Evolutionary conservation across 2,329 filamentous ascomycete species (phyloP).

Genomic region (Calonectria hawksworthii): DNA sequence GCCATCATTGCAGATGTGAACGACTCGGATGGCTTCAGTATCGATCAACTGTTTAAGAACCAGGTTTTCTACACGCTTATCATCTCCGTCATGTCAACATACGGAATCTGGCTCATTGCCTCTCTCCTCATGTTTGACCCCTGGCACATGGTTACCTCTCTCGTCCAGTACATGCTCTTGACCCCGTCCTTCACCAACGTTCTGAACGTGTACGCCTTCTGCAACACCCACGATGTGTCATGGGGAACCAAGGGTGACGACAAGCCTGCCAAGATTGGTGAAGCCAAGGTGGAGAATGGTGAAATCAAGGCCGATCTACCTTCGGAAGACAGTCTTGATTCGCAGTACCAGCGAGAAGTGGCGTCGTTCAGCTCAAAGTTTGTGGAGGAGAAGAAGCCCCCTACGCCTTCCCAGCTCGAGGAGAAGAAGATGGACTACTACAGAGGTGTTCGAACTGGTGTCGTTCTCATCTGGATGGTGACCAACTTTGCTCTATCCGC

Average conservation of each 20-base stretch:
- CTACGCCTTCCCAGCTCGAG: constrained; percentile 67
- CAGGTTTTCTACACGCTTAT: constrained; percentile 93
- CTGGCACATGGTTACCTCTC: constrained; percentile 99
- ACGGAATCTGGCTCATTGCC: constrained; percentile 91
- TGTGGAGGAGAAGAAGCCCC: constrained; percentile 76
- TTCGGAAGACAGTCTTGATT: constrained; percentile 94
- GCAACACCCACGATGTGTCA: constrained; percentile 98
- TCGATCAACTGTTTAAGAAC: constrained; percentile 85
- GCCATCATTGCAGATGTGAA: constrained; percentile 82
- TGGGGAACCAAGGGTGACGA: constrained; percentile 99
- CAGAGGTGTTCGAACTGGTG: constrained; percentile 91
- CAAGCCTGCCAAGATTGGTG: constrained; percentile 90
- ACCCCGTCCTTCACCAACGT: constrained; percentile 99
- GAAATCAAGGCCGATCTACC: constrained; percentile 87
- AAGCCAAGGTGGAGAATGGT: constrained; percentile 88
- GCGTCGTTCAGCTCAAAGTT: constrained; percentile 80
- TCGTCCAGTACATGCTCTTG: constrained; percentile 93
- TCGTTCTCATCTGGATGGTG: constrained; percentile 97
- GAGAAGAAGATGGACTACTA: constrained; percentile 99
- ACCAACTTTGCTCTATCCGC: constrained; percentile 92
- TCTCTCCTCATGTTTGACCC: constrained; percentile 97
- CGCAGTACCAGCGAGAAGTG: constrained; percentile 92
- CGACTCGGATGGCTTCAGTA: constrained; percentile 73
- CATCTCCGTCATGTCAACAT: constrained; percentile 91
- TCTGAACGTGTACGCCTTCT: constrained; percentile 98